Conservation (phyloP, 129 eudicot species). For the Glebionis coronaria region DNA sequence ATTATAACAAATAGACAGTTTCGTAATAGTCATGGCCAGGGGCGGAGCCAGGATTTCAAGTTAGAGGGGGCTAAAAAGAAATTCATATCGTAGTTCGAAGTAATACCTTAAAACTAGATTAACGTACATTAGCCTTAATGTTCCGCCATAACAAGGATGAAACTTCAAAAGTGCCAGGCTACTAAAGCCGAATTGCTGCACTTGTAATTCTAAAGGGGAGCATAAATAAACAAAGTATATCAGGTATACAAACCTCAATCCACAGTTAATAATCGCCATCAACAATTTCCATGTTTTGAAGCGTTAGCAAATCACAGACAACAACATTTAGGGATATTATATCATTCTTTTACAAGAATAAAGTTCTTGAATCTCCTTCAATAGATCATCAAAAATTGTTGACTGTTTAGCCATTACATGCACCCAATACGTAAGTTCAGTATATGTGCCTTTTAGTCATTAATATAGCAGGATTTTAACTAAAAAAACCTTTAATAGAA, state of each 20-base stretch:
- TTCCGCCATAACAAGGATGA: conserved; percentile 37
- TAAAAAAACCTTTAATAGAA: not conserved
- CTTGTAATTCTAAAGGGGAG: not conserved
- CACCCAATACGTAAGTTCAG: conserved; percentile 13
- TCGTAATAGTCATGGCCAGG: too few species aligned
- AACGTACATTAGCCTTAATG: conserved; percentile 81
- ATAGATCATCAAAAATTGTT: conserved; percentile 74
- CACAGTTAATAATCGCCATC: conserved; percentile 60
- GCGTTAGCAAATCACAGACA: conserved; percentile 60
- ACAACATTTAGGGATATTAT: conserved; percentile 63
- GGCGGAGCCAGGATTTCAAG: too few species aligned
- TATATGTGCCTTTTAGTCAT: not conserved
- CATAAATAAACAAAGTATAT: conserved; percentile 7
- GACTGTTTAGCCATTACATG: conserved; percentile 68
- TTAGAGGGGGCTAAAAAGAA: too few species aligned
- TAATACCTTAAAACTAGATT: too few species aligned
- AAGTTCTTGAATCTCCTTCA: conserved; percentile 72
- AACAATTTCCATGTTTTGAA: conserved; percentile 54
- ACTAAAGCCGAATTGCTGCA: not conserved
- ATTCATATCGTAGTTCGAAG: too few species aligned
- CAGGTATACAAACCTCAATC: conserved; percentile 46
- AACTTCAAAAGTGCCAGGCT: conserved; percentile 1
- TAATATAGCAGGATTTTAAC: not conserved
- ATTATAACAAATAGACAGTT: too few species aligned
- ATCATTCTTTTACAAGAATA: conserved; percentile 58